Percentiles rank a stretch among this genome's conserved stretches.
These are phyloP conservation scores for Talaromyces borbonicus DNA, from an alignment of 495 filamentous ascomycete species.

Conservation along the genomic window DNA sequence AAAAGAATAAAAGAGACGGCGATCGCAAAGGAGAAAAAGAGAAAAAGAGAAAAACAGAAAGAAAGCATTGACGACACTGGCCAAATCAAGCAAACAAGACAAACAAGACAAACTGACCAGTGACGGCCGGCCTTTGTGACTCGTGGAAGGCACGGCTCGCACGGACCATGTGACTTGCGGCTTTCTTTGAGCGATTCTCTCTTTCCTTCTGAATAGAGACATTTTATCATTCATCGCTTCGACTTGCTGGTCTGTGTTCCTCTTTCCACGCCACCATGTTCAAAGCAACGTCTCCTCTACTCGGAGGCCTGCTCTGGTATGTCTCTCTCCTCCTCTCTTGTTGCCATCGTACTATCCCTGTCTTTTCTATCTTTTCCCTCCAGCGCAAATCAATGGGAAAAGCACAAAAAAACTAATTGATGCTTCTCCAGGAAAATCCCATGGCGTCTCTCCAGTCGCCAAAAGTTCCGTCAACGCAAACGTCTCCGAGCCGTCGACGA, in stretches of 20 bases:
- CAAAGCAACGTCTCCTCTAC: constrained; percentile 64
- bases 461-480: constrained; percentile 83
- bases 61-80: background rate
- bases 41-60: too few species aligned
- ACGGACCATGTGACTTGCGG: background rate
- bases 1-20: constrained; percentile 2
- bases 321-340: background rate
- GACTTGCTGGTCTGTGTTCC: background rate
- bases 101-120: background rate
- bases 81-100: too few species aligned
- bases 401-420: constrained; percentile 9
- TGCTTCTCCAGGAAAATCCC: constrained; percentile 74
- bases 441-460: constrained; percentile 83
- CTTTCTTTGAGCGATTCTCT: background rate
- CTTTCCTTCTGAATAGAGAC: background rate
- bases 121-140: background rate
- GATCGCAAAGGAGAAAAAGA: background rate
- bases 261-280: constrained; percentile 36
- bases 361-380: too few species aligned
- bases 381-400: too few species aligned
- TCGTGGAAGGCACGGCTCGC: constrained; percentile 1
- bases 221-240: background rate
- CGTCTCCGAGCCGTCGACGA: constrained; percentile 78
- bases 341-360: background rate
- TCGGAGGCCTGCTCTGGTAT: constrained; percentile 78